Evolutionary conservation across 2,329 filamentous ascomycete species (phyloP).

Genomic region (Bertia moriformis): DNA sequence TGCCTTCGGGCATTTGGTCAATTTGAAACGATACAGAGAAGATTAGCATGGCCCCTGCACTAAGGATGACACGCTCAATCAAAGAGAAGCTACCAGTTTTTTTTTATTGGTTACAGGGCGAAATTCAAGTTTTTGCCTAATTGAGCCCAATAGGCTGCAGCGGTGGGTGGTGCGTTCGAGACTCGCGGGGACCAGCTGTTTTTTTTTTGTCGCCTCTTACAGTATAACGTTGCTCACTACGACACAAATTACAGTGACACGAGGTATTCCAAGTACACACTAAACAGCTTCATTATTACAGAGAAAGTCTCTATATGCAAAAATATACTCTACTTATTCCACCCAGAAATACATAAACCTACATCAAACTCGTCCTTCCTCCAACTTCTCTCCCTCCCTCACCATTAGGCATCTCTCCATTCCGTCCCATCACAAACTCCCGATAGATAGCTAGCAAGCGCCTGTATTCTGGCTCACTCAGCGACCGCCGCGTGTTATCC

Average conservation of each 20-base stretch:
- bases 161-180: too few species aligned
- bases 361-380: slow-evolving; percentile 88
- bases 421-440: slow-evolving; percentile 84
- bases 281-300: too few species aligned
- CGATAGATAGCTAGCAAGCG: slow-evolving; percentile 70
- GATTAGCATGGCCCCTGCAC: slow-evolving; percentile 74
- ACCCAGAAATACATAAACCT: too few species aligned
- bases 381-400: slow-evolving; percentile 86
- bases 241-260: too few species aligned
- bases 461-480: slow-evolving; percentile 62
- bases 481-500: slow-evolving; percentile 64
- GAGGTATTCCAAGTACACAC: too few species aligned
- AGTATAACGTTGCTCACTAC: too few species aligned
- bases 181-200: too few species aligned
- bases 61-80: slow-evolving; percentile 89
- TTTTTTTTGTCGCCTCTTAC: too few species aligned
- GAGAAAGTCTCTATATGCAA: too few species aligned
- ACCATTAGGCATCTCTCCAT: slow-evolving; percentile 88
- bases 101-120: slow-evolving; percentile 24
- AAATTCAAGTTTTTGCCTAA: too few species aligned
- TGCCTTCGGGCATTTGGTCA: not conserved
- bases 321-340: too few species aligned
- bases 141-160: too few species aligned
- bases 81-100: slow-evolving; percentile 64
- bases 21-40: slow-evolving; percentile 38